Evolutionary conservation across 1,139 yeast genomes (phyloP), one percentile per base, ranked within the genome.

Genomic region (Hanseniaspora sp.): DNA sequence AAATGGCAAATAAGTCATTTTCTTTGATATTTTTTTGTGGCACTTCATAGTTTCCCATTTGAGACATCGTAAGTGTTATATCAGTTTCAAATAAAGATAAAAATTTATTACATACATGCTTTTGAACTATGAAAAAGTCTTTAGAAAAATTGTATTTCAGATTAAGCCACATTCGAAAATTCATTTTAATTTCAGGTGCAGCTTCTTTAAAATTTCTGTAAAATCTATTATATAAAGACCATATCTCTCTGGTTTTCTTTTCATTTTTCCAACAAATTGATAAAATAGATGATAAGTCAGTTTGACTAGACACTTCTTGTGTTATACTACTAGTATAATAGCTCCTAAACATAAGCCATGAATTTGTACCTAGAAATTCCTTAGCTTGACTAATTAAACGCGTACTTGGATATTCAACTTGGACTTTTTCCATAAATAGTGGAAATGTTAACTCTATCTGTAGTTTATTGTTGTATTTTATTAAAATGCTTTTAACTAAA

Each of bases 341-440:
- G 31, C 53, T 42, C 13, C 53, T 31, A 48, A 48, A 48, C 28
- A 43, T 17, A n/a, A 48, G 12, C 53, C 53, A 48, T 5, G 53
- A 33, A 35, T 48, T 48, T 9, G 46, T 29, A 11, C n/a, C 17
- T 11, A 45, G 7, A 18, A 17, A 34, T 6, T 17, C 8, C 3
- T 33, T 13, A 3, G 31, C n/a, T n/a, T n/a, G n/a, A n/a, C n/a
- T n/a, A n/a, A n/a, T n/a, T n/a, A n/a, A n/a, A n/a, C n/a, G n/a
- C n/a, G n/a, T n/a, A n/a, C n/a, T n/a, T n/a, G n/a, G n/a, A n/a
- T n/a, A n/a, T n/a, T n/a, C n/a, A n/a, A n/a, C n/a, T n/a, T n/a
- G n/a, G n/a, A n/a, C n/a, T n/a, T n/a, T n/a, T n/a, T n/a, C n/a
- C n/a, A n/a, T n/a, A n/a, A n/a, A n/a, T n/a, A n/a, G n/a, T n/a